These are phyloP conservation scores for Chlamydomonas sp. DNA, from an alignment of 139 green algal species.

Conservation along the genomic window DNA sequence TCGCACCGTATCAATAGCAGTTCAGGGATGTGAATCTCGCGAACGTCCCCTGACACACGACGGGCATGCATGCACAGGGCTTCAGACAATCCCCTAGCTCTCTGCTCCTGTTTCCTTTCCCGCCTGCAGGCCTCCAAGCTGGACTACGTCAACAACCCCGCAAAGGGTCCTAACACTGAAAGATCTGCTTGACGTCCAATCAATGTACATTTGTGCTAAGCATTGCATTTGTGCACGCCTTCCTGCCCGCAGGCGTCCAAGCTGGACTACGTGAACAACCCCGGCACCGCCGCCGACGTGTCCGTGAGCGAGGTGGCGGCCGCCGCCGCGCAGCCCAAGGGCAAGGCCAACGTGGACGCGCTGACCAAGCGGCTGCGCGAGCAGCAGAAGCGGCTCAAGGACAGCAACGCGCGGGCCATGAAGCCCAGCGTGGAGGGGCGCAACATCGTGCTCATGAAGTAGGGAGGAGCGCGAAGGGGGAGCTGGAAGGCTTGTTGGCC, in stretches of 20 bases:
- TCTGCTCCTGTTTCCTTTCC: background rate
- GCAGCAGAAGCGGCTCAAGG: constrained; percentile 48
- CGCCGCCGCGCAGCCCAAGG: constrained; percentile 7
- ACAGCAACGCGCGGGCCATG: constrained; percentile 43
- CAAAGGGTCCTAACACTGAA: no score
- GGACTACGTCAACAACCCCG: constrained; percentile 55
- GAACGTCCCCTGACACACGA: no score
- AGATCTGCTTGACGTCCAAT: no score
- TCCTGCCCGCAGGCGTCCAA: constrained; percentile 34
- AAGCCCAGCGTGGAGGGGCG: constrained; percentile 53
- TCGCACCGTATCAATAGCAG: no score
- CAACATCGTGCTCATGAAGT: constrained; percentile 53
- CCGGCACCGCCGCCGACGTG: constrained; percentile 21
- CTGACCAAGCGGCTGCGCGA: constrained; percentile 60
- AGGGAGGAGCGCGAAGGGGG: background rate
- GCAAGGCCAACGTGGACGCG: constrained; percentile 37
- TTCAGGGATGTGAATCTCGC: no score
- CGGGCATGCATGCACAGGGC: no score
- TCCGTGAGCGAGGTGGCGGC: constrained; percentile 24
- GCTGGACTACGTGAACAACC: constrained; percentile 58
- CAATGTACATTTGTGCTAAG: no score
- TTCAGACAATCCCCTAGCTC: background rate
- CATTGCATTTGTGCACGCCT: no score
- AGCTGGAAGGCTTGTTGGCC: no score
- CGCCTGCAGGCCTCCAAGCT: constrained; percentile 27